Percentiles rank a stretch among this genome's conserved stretches.
Conservation (phyloP, 768 basidiomycete genomes). For the Psilocybe cyanescens region DNA sequence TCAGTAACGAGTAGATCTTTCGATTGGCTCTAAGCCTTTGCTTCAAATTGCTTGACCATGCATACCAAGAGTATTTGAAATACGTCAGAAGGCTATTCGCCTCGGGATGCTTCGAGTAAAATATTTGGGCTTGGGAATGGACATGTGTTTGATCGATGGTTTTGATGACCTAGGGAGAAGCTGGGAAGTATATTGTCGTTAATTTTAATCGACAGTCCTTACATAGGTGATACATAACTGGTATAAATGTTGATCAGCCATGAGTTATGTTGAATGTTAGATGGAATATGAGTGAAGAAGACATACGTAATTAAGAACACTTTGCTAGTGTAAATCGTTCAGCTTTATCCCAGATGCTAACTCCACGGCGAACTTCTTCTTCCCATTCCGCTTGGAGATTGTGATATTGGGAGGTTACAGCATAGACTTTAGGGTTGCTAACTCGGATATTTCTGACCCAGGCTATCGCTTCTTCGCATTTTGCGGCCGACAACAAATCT, state of each 20-base stretch:
- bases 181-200: not conserved
- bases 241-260: not conserved
- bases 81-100: not conserved
- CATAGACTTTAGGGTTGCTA: constrained; percentile 9
- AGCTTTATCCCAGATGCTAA: constrained; percentile 28
- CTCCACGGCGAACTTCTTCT: constrained; percentile 27
- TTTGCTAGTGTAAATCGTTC: constrained; percentile 15
- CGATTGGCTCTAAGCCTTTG: too few species aligned
- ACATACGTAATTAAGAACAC: constrained; percentile 1
- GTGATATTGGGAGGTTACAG: constrained; percentile 11
- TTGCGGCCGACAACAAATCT: constrained; percentile 11
- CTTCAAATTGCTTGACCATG: too few species aligned
- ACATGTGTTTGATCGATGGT: not conserved
- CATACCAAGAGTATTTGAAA: too few species aligned
- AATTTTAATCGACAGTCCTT: too few species aligned
- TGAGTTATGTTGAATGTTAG: not conserved
- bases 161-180: too few species aligned
- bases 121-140: not conserved
- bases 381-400: constrained; percentile 28
- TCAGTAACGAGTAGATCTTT: too few species aligned
- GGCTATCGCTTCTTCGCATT: constrained; percentile 9
- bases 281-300: too few species aligned
- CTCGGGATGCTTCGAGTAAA: not conserved
- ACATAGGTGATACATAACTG: too few species aligned
- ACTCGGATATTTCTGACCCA: constrained; percentile 21